A percentile compares a stretch with the other conserved stretches of the same genome.
phyloP scores from a whole-genome alignment of 2,329 filamentous ascomycete genomes.

The Cladophialophora exuberans region DNA sequence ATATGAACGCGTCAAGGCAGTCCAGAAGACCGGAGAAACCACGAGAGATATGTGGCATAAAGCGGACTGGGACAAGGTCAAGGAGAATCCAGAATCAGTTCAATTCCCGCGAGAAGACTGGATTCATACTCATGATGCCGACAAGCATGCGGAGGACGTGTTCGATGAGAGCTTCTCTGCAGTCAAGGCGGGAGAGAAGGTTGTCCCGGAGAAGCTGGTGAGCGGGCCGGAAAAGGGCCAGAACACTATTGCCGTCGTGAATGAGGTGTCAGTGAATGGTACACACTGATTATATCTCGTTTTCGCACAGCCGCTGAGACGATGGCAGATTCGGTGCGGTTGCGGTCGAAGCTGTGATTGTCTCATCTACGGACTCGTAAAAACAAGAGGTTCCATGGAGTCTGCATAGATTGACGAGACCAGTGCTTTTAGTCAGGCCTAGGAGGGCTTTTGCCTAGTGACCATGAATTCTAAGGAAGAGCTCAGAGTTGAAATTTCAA shows the following conservation, averaged over 20 bases:
- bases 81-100: conserved; percentile 24
- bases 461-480: too few species aligned
- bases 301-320: conserved; percentile 14
- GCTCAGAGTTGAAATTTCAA: too few species aligned
- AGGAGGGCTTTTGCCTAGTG: too few species aligned
- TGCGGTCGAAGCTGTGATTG: conserved; percentile 6
- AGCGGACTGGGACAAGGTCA: conserved; percentile 30
- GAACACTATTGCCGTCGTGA: conserved; percentile 47
- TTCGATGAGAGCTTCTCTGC: conserved; percentile 36
- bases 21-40: conserved; percentile 33
- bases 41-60: conserved; percentile 33
- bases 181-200: conserved; percentile 14
- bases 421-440: too few species aligned
- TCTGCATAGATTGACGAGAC: too few species aligned
- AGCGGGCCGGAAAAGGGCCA: conserved; percentile 4
- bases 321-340: conserved; percentile 7
- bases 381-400: too few species aligned
- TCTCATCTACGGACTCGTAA: background rate
- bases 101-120: conserved; percentile 49
- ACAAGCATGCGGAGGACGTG: conserved; percentile 50
- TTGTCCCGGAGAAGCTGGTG: conserved; percentile 4
- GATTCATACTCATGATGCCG: conserved; percentile 55
- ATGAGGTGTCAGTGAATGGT: conserved; percentile 29
- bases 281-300: conserved; percentile 7
- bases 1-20: conserved; percentile 32